Evolutionary conservation across 2,329 filamentous ascomycete species (phyloP).

Genomic region (Domatiomyces catenatus): DNA sequence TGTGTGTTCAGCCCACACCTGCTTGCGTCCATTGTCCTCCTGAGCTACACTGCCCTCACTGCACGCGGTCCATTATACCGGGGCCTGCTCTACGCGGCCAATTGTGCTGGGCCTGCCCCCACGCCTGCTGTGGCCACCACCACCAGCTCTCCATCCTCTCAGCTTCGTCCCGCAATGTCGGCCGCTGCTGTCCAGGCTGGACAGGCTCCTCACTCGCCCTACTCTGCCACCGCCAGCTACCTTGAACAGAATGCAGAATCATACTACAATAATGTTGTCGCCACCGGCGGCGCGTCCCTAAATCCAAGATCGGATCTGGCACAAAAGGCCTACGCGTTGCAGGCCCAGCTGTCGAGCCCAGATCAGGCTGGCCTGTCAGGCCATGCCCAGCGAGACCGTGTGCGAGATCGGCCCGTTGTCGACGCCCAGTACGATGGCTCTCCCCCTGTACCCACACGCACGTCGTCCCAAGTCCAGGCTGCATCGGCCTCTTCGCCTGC

Average conservation of each 20-base stretch:
- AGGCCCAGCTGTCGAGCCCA: neutral
- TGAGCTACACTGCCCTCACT: neutral
- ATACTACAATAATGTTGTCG: neutral
- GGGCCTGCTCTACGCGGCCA: too few species aligned
- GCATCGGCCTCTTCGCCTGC: slow-evolving; percentile 22
- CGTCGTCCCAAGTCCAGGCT: slow-evolving; percentile 54
- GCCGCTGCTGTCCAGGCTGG: neutral
- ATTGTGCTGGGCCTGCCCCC: neutral
- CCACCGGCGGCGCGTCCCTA: neutral
- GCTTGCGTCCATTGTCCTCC: neutral
- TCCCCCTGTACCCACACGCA: slow-evolving; percentile 60
- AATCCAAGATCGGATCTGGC: neutral
- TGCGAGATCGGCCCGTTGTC: slow-evolving; percentile 21
- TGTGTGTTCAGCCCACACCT: neutral
- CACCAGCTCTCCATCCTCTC: neutral
- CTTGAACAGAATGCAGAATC: neutral
- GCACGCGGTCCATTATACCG: neutral
- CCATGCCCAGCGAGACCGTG: slow-evolving; percentile 7
- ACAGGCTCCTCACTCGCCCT: neutral
- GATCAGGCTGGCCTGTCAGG: neutral
- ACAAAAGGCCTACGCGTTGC: neutral
- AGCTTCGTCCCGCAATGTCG: neutral
- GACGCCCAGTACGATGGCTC: slow-evolving; percentile 37
- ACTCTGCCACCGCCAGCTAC: neutral
- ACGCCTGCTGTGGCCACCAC: neutral